phyloP scores from a whole-genome alignment of 768 basidiomycete genomes.

The Coprinellus aureogranulatus region DNA sequence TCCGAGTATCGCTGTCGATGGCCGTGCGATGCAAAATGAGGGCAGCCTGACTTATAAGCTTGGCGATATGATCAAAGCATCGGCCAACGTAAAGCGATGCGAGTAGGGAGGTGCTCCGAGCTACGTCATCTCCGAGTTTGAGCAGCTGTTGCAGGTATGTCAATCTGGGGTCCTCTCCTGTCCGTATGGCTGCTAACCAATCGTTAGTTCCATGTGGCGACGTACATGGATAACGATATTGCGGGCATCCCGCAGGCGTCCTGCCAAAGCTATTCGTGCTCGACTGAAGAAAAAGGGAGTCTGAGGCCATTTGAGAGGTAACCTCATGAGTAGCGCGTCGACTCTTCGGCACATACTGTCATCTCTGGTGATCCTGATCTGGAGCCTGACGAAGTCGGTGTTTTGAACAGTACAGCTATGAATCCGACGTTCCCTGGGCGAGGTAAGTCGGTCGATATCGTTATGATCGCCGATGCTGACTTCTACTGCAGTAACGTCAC shows the following conservation, averaged over 20 bases:
- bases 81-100: slow-evolving; percentile 84
- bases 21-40: slow-evolving; percentile 94
- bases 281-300: slow-evolving; percentile 98
- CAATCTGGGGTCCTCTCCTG: too few relatives aligned
- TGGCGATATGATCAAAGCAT: slow-evolving; percentile 94
- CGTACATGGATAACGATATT: slow-evolving; percentile 99
- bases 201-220: slow-evolving; percentile 91
- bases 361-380: too few relatives aligned
- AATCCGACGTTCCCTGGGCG: too few relatives aligned
- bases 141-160: slow-evolving; percentile 91
- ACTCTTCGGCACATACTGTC: too few relatives aligned
- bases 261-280: slow-evolving; percentile 95
- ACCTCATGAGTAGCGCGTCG: slow-evolving; percentile 99
- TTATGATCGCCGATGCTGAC: slow-evolving; percentile 6
- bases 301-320: slow-evolving; percentile 96
- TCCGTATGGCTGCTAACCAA: neutral
- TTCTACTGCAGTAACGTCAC: slow-evolving; percentile 75
- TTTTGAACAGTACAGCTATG: too few relatives aligned
- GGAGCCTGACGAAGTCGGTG: too few relatives aligned
- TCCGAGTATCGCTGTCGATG: slow-evolving; percentile 96
- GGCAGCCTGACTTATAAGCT: slow-evolving; percentile 99
- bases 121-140: slow-evolving; percentile 92
- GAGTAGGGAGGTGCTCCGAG: slow-evolving; percentile 97
- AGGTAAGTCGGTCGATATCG: slow-evolving; percentile 47
- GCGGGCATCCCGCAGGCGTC: slow-evolving; percentile 95